phyloP scores from a whole-genome alignment of 2,329 filamentous ascomycete genomes.

The Dactylellina leptospora region DNA sequence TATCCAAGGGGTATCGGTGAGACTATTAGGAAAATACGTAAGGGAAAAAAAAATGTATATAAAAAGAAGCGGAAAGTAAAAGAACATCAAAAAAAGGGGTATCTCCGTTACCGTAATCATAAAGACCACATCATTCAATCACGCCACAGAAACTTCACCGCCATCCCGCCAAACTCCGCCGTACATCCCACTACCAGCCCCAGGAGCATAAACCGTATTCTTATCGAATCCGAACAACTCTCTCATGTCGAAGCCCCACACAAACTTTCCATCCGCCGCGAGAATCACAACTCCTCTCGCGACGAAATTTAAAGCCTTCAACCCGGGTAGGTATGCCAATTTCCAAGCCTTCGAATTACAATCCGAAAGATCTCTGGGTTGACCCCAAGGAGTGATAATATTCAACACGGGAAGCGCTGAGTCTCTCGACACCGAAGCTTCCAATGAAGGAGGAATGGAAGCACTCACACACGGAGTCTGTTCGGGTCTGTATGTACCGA shows the following conservation, averaged over 20 bases:
- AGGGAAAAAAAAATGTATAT: not conserved
- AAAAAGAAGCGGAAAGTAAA: conserved; percentile 4
- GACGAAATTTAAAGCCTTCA: conserved; percentile 55
- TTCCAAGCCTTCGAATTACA: conserved; percentile 54
- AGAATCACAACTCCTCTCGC: conserved; percentile 53
- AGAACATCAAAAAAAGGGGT: not conserved
- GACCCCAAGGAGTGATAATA: conserved; percentile 19
- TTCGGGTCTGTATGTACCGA: conserved; percentile 22
- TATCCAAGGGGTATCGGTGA: conserved; percentile 19
- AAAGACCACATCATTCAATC: not conserved
- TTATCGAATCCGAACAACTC: conserved; percentile 47
- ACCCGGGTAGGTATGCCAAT: conserved; percentile 53
- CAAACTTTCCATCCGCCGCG: conserved; percentile 53
- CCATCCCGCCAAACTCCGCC: conserved; percentile 41
- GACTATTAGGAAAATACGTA: conserved; percentile 26
- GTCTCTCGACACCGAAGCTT: conserved; percentile 3
- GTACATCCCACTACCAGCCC: conserved; percentile 24
- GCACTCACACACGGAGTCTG: conserved; percentile 47
- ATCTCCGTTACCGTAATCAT: not conserved
- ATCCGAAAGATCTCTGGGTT: conserved; percentile 11
- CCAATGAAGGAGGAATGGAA: conserved; percentile 19
- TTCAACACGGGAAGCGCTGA: conserved; percentile 18
- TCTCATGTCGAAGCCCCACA: conserved; percentile 54
- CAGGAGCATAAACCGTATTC: conserved; percentile 42
- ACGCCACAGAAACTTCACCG: conserved; percentile 29